Evolutionary conservation across 2,329 filamentous ascomycete species (phyloP), one percentile per base, ranked within the genome.

Genomic region (Monosporascus sp.): DNA sequence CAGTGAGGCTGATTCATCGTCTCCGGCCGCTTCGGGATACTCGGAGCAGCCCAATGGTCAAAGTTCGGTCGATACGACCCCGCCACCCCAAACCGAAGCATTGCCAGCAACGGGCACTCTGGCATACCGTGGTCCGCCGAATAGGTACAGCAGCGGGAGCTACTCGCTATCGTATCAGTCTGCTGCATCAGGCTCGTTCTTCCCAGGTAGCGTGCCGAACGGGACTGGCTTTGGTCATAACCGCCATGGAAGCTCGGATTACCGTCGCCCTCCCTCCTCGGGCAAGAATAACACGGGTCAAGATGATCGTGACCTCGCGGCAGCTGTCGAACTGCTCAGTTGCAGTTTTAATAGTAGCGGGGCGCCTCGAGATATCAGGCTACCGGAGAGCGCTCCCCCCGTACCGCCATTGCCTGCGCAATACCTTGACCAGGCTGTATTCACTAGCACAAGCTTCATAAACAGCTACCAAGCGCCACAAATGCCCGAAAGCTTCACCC

Each of bases 61-160:
- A 65, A 96, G 91, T 76, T 97, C 93, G 50, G 86, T 88, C 40
- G 91, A 96, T 68, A 97, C 92, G 48, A 97, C 93, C 17, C 94
- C 94, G 46, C 92, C 93, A 51, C 93, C 93, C 20, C 84, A 87
- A 62, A 75, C 79, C 57, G 89, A 93, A 54, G 79, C 81, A 51
- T 79, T 85, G 59, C 74, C 75, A 58, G 74, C 80, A 35, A 74
- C 79, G 52, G 80, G 76, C 51, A 70, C 72, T 6, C 49, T 64
- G 50, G 74, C 74, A 17, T 79, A 80, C 61, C 72, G 76, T 58
- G 72, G 77, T 62, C 63, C 71, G 20, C 65, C 72, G 47, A 87
- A 87, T 71, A 78, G 84, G 51, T 80, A 82, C 62, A 85, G 81
- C 65, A 78, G 72, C 60, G 76, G 76, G 46, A 76, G 76, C 20